A percentile compares a stretch with the other conserved stretches of the same genome.
Conservation (phyloP, 495 filamentous ascomycete species). For the Aspergillus sclerotioniger region DNA sequence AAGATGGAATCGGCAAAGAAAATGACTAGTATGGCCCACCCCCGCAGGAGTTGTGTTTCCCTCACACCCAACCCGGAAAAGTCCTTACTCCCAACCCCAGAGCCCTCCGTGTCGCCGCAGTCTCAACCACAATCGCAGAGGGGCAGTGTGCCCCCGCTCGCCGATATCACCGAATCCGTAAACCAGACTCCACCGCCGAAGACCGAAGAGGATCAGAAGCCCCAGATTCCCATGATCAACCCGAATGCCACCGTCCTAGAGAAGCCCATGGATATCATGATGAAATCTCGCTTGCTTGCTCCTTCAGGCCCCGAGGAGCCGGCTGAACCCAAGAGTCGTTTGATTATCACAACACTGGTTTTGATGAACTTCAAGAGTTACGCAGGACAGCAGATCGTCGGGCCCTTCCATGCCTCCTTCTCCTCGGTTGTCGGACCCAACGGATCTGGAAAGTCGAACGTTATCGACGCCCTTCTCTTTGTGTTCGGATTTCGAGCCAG, state of each 20-base stretch:
- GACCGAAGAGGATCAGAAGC: constrained; percentile 37
- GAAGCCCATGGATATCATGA: constrained; percentile 89
- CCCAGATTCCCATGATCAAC: constrained; percentile 63
- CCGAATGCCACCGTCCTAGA: constrained; percentile 73
- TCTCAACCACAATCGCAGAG: constrained; percentile 46
- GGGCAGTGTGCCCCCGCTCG: constrained; percentile 60
- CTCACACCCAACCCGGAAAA: constrained; percentile 39
- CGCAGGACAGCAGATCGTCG: constrained; percentile 90
- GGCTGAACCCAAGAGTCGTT: constrained; percentile 72
- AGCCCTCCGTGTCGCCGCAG: constrained; percentile 54
- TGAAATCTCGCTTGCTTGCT: constrained; percentile 76
- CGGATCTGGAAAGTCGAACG: constrained; percentile 97
- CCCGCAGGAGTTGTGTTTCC: constrained; percentile 54
- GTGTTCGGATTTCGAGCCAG: constrained; percentile 98
- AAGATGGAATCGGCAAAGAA: constrained; percentile 58
- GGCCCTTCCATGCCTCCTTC: constrained; percentile 94
- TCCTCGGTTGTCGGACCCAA: constrained; percentile 99
- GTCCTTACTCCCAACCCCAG: constrained; percentile 59
- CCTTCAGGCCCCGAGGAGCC: constrained; percentile 64
- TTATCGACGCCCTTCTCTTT: constrained; percentile 96
- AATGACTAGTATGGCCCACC: constrained; percentile 65
- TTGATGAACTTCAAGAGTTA: constrained; percentile 98
- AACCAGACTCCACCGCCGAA: constrained; percentile 56
- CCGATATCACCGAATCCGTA: constrained; percentile 72
- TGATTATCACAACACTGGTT: constrained; percentile 86